Base-by-base conservation (phyloP, 352 stramenopile genomes). In the Pythium chondricola region DNA sequence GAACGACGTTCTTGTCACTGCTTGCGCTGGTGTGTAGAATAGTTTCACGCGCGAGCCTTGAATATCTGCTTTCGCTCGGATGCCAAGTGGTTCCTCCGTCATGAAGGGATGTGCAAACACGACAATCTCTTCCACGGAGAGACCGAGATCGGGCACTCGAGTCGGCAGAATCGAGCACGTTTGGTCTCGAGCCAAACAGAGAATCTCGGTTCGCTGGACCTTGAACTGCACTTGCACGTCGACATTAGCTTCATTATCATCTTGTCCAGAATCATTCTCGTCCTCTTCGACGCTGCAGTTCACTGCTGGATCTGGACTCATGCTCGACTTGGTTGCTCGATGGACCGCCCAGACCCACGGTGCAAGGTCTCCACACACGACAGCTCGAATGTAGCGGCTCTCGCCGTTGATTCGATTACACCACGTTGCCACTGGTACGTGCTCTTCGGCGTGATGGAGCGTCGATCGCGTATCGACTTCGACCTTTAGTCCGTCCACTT, bases 141-240 rank as follows among this genome's bases (percentile, higher is more conserved):
- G 29, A 22, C 56, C 53, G 0, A 87, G 43, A 40, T 58, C 63
- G 4, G 80, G 80, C 21, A 82, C 65, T 4, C 73, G 67, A n/a
- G 56, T 52, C 0, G 70, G 57, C 6, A 87, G 56, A 6, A 89
- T 59, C 0, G 51, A 48, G n/a, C 72, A 89, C 6, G 27, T 58
- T 30, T 56, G 50, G 13, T 65, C 50, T 17, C 74, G 50, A 33
- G 63, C 56, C 16, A 56, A 40, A 6, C 84, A 39, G 3, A 63
- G 40, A 8, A 85, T 10, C 17, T 79, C 61, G 3, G 48, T 74
- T 21, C 75, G 80, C 10, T 65, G 21, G 14, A 85, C 27, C 49
- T 89, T 92, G 50, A 77, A 59, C 30, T 89, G 75, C 20, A 76
- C 55, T 43, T 86, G 68, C 45, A 88, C 37, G 29, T 83, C 63